Percentiles rank a stretch among this genome's conserved stretches.
phyloP scores from a whole-genome alignment of 2,329 filamentous ascomycete genomes.

The Thielaviopsis musarum region DNA sequence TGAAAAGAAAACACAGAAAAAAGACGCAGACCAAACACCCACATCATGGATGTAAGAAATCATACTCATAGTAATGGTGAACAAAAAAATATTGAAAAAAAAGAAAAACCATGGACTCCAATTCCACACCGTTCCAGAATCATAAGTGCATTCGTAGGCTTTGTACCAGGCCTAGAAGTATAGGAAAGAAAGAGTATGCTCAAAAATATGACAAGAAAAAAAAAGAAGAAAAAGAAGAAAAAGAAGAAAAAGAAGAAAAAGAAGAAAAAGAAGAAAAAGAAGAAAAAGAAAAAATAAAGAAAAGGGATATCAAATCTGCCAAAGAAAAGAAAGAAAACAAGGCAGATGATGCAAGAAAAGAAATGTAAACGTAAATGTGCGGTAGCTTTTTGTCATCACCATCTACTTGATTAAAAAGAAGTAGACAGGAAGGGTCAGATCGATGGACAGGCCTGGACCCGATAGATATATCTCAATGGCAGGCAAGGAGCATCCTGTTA shows the following conservation, averaged over 20 bases:
- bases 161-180: conserved; percentile 12
- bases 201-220: not conserved
- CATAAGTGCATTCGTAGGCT: conserved; percentile 10
- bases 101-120: conserved; percentile 9
- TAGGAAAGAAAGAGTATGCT: conserved; percentile 14
- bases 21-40: not conserved
- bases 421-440: not conserved
- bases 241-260: not conserved
- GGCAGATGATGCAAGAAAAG: conserved; percentile 2
- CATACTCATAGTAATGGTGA: not conserved
- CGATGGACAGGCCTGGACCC: not conserved
- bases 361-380: not conserved
- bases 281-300: conserved; percentile 7
- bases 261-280: not conserved
- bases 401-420: too few species aligned
- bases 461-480: not conserved
- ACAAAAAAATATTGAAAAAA: conserved; percentile 4
- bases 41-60: too few species aligned
- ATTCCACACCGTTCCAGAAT: conserved; percentile 11
- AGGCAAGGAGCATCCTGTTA: conserved; percentile 24
- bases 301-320: conserved; percentile 5
- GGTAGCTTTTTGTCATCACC: too few species aligned
- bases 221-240: conserved; percentile 13
- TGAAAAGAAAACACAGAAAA: conserved; percentile 5
- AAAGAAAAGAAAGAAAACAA: not conserved